Conservation (phyloP, 768 basidiomycete species). For the Tricholoma bakamatsutake region DNA sequence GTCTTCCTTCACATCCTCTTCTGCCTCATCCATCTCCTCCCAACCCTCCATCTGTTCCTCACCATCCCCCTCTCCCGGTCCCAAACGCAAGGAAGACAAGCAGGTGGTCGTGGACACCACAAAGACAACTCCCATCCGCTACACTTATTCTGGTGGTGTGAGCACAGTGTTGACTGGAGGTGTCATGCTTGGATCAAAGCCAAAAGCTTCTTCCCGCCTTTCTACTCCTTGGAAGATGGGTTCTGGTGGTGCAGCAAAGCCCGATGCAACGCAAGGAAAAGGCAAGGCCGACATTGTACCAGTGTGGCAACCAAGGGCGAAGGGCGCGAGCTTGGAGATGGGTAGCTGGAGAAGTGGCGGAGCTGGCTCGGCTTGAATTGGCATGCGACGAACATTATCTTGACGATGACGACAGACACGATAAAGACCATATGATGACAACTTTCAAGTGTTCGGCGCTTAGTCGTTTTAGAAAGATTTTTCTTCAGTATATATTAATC, state of each 20-base stretch:
- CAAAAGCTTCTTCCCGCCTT: neutral
- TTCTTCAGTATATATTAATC: neutral
- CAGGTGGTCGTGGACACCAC: constrained; percentile 19
- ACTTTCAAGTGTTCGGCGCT: neutral
- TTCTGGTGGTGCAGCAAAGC: too few species aligned
- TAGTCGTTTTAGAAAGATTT: neutral
- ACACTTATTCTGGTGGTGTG: constrained; percentile 37
- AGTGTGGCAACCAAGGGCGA: neutral
- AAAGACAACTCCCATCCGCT: constrained; percentile 26
- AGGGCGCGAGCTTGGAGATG: neutral
- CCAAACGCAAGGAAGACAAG: constrained; percentile 4
- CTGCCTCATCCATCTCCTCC: constrained; percentile 27
- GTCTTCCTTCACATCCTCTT: constrained; percentile 12
- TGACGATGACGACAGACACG: neutral
- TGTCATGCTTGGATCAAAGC: constrained; percentile 33
- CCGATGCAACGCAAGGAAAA: neutral
- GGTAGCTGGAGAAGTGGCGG: neutral
- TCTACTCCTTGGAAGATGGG: neutral
- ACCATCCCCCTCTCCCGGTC: neutral
- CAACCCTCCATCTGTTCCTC: constrained; percentile 17
- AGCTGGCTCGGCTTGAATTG: neutral
- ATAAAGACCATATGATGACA: neutral
- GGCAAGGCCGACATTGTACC: neutral
- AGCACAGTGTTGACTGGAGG: constrained; percentile 39
- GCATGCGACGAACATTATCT: neutral